Evolutionary conservation across 2,329 filamentous ascomycete species (phyloP).

Genomic region (Colletotrichum higginsianum): DNA sequence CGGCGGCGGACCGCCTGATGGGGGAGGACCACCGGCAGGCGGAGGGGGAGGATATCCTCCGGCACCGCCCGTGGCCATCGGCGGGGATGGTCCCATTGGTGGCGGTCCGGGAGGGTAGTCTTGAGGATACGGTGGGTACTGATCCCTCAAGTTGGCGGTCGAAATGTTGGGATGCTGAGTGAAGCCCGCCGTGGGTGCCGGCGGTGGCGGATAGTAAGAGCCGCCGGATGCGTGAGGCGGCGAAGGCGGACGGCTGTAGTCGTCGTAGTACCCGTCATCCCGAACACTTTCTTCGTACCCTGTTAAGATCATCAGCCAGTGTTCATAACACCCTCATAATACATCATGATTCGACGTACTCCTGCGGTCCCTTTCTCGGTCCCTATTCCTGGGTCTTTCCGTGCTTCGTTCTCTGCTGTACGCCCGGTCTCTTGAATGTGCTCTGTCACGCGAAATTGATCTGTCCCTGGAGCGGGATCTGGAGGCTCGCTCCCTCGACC

Average conservation of each 20-base stretch:
- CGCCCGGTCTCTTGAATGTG: constrained; percentile 25
- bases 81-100: constrained; percentile 48
- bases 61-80: constrained; percentile 44
- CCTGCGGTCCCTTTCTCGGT: constrained; percentile 51
- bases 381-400: constrained; percentile 46
- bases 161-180: constrained; percentile 55
- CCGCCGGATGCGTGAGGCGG: constrained; percentile 68
- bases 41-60: constrained; percentile 50
- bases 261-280: constrained; percentile 54
- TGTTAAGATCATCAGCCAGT: constrained; percentile 45
- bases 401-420: constrained; percentile 44
- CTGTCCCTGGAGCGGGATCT: constrained; percentile 34
- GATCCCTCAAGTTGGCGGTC: constrained; percentile 52
- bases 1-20: constrained; percentile 36
- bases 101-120: constrained; percentile 60
- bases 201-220: constrained; percentile 60
- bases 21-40: constrained; percentile 44
- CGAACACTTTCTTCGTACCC: constrained; percentile 55
- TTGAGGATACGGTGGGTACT: constrained; percentile 58
- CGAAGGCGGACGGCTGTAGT: constrained; percentile 58
- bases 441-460: constrained; percentile 32
- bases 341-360: constrained; percentile 47
- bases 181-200: constrained; percentile 48
- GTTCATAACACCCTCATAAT: background rate
- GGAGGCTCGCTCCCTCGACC: constrained; percentile 38